Base-by-base conservation (phyloP, 139 green algal species). In the Haematococcus lacustris region DNA sequence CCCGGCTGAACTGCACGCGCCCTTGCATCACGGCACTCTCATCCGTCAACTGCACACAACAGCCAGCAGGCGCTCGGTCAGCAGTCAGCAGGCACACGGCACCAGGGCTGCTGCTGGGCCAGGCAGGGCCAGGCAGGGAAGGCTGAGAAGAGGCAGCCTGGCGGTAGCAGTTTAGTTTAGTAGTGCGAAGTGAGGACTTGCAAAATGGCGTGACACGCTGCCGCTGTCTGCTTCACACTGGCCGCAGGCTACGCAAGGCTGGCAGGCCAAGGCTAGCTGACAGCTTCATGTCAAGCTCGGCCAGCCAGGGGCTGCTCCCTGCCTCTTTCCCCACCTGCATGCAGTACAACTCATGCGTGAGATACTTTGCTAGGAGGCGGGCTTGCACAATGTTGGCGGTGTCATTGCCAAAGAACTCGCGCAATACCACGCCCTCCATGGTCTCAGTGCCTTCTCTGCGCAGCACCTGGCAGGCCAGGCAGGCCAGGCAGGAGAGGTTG, bases 261-360 rank as follows among this genome's bases (percentile, higher is more conserved):
- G 43, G 43, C 43, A 9, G 9, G 9, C 35, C 41, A 33, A 23
- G 41, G n/a, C 34, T 28, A 7, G 30, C 21, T 28, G 38, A 71
- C 66, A 33, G 7, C 30, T 38, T 23, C 38, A 57, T 66, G 21
- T 35, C 26, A 65, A 37, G 43, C 68, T n/a, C n/a, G n/a, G n/a
- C n/a, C n/a, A n/a, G n/a, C n/a, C n/a, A n/a, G n/a, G n/a, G n/a
- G n/a, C n/a, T n/a, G n/a, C n/a, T n/a, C n/a, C n/a, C n/a, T n/a
- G n/a, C n/a, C n/a, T n/a, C 26, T 51, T 41, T 33, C 33, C 38
- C 2, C 63, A 73, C 28, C 63, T 76, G 28, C 57, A 88, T 53
- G 68, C 78, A 88, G 23, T 78, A 47, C 43, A 83, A 64, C 78
- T 88, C 75, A 51, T 79, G 71, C 37, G 70, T 66, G 2, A 83